Conservation (phyloP, 1,139 yeast species). For the Candida glucosophila region DNA sequence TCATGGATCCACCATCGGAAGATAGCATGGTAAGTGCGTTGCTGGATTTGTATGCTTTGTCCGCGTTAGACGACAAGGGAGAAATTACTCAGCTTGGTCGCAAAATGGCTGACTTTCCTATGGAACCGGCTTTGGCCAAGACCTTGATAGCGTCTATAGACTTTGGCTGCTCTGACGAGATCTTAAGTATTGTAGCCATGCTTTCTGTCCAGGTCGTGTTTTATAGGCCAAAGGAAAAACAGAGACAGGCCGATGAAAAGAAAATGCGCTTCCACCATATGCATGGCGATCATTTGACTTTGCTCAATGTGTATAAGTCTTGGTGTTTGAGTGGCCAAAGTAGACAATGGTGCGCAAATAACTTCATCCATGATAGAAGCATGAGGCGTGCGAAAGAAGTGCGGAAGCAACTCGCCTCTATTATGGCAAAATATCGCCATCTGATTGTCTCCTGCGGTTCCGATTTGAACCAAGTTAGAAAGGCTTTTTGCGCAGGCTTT, state of each 20-base stretch:
- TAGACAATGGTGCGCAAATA: conserved; percentile 72
- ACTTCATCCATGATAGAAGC: conserved; percentile 75
- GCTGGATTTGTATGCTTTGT: conserved; percentile 73
- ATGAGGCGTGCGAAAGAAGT: conserved; percentile 75
- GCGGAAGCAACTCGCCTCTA: conserved; percentile 55
- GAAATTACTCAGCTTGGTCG: conserved; percentile 65
- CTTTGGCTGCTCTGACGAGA: conserved; percentile 72
- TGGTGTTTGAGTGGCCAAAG: conserved; percentile 64
- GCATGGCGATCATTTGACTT: conserved; percentile 81
- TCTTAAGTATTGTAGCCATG: conserved; percentile 84
- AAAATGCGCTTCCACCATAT: conserved; percentile 70
- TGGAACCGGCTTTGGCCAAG: conserved; percentile 88
- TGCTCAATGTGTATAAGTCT: conserved; percentile 68
- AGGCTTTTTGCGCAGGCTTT: conserved; percentile 77
- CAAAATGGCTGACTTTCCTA: conserved; percentile 87
- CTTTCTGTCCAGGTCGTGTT: conserved; percentile 80
- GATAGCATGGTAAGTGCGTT: conserved; percentile 70
- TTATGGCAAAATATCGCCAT: conserved; percentile 50
- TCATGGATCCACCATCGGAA: conserved; percentile 91
- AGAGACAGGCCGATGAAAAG: conserved; percentile 63
- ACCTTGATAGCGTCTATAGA: conserved; percentile 70
- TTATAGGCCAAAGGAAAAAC: conserved; percentile 76
- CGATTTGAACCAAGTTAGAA: conserved; percentile 54
- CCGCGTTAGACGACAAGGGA: conserved; percentile 79
- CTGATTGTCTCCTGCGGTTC: conserved; percentile 53